Percentiles rank a stretch among this genome's conserved stretches.
Conservation (phyloP, 2,329 filamentous ascomycete genomes). For the Aspergillus latus region DNA sequence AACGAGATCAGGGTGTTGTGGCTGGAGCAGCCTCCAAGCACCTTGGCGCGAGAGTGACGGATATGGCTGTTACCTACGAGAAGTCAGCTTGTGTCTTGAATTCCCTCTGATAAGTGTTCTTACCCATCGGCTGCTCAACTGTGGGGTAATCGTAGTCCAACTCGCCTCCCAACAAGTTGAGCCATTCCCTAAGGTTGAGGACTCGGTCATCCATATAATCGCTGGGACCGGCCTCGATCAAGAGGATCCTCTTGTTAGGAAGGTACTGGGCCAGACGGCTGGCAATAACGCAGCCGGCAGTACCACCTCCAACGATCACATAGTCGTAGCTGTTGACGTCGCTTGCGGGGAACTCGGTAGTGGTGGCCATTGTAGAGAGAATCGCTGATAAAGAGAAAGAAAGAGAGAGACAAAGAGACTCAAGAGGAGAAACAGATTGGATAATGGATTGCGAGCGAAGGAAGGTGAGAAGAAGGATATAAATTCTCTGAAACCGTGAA, state of each 20-base stretch:
- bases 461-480: constrained; percentile 1
- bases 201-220: constrained; percentile 88
- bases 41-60: constrained; percentile 87
- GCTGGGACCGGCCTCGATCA: constrained; percentile 86
- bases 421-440: constrained; percentile 9
- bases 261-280: constrained; percentile 78
- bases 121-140: constrained; percentile 79
- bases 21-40: constrained; percentile 86
- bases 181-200: constrained; percentile 82
- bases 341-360: constrained; percentile 63
- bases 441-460: not conserved
- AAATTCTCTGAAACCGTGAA: constrained; percentile 6
- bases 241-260: constrained; percentile 74
- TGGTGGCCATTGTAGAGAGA: constrained; percentile 58
- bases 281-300: constrained; percentile 81
- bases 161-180: constrained; percentile 78
- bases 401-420: not conserved
- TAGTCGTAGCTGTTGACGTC: constrained; percentile 75
- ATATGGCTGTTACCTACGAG: constrained; percentile 78
- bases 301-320: constrained; percentile 81
- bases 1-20: constrained; percentile 95
- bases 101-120: constrained; percentile 22
- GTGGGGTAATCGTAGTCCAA: constrained; percentile 91
- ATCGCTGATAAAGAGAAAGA: constrained; percentile 2
- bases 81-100: not conserved